Evolutionary conservation across 2,329 filamentous ascomycete species (phyloP), one percentile per base, ranked within the genome.

Genomic region (Fusarium sp.): DNA sequence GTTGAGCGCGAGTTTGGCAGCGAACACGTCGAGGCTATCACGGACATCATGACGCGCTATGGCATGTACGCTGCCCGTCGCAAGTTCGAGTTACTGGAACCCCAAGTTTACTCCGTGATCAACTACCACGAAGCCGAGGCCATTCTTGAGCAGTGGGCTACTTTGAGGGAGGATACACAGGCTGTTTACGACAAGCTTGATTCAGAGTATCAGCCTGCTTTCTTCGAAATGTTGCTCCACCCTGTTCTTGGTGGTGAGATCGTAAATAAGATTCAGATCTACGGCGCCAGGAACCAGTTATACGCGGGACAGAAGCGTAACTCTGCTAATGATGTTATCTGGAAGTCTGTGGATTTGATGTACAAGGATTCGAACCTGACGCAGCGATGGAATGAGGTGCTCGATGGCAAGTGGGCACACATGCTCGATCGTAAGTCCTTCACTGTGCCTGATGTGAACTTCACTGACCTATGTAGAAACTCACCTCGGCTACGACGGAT

Each of bases 141-240:
- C 0, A 83, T 91, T 7, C 80, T 90, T 3, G 79, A 82, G 2
- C 84, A 87, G 35, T 92, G 90, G 89, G 79, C 83, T n/a, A 75
- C 80, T 1, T 82, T 91, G 35, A 81, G 82, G 4, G 73, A 81
- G 4, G 81, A 83, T 14, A 87, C 88, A 0, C 79, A 87, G 58
- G 78, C 78, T 0, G 80, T 90, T 0, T 84, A 87, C 54, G 79
- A 84, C 22, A 79, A 80, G 5, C 78, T 90, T 2, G 78, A 83
- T 0, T 75, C 79, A 0, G 82, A 83, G 2, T 82, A 84, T 13
- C 85, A 86, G 63, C 82, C 89, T 2, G 85, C 89, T 0, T 89
- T 90, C 73, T 92, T 90, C 78, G 85, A 92, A 73, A 86, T 90
- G 66, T 84, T 92, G 14, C 83, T 90, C 11, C 89, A 92, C 61